A percentile compares a stretch with the other conserved stretches of the same genome.
Evolutionary conservation across 768 basidiomycete genomes (phyloP).

Genomic region (Lanmaoa rubissima): DNA sequence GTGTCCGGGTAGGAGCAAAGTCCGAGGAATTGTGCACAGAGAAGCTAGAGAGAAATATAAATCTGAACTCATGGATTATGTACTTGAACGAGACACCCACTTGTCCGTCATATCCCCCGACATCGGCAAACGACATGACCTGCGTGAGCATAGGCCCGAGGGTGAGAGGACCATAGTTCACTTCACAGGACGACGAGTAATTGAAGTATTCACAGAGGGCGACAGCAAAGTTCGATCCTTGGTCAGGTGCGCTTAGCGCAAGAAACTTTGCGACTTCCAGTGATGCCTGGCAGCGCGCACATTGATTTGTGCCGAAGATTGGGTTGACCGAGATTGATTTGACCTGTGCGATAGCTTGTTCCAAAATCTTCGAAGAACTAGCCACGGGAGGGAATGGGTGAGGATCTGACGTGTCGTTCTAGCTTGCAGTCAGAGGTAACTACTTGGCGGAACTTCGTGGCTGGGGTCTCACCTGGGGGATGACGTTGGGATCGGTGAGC

Average conservation of each 20-base stretch:
- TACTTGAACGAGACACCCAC: constrained; percentile 30
- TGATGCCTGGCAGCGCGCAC: constrained; percentile 58
- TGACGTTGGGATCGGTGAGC: constrained; percentile 61
- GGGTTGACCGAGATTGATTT: constrained; percentile 54
- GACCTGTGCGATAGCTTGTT: constrained; percentile 56
- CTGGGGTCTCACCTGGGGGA: constrained; percentile 42
- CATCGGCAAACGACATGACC: constrained; percentile 67
- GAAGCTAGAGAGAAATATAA: constrained; percentile 35
- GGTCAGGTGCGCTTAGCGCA: constrained; percentile 57
- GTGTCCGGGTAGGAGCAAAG: constrained; percentile 58
- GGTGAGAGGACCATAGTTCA: constrained; percentile 44
- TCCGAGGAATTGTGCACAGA: constrained; percentile 59
- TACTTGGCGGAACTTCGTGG: background rate
- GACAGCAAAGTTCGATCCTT: constrained; percentile 56
- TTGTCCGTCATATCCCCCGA: constrained; percentile 73
- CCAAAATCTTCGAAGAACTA: constrained; percentile 43
- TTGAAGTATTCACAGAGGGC: constrained; percentile 60
- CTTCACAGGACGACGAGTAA: constrained; percentile 50
- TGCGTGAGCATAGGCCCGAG: constrained; percentile 67
- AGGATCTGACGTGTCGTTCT: constrained; percentile 60
- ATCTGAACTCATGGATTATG: background rate
- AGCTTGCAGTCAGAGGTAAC: background rate
- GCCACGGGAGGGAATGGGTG: constrained; percentile 63
- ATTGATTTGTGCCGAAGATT: constrained; percentile 50
- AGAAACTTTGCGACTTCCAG: constrained; percentile 67